phyloP scores from a whole-genome alignment of 2,329 filamentous ascomycete genomes.

The Phoma herbarum region DNA sequence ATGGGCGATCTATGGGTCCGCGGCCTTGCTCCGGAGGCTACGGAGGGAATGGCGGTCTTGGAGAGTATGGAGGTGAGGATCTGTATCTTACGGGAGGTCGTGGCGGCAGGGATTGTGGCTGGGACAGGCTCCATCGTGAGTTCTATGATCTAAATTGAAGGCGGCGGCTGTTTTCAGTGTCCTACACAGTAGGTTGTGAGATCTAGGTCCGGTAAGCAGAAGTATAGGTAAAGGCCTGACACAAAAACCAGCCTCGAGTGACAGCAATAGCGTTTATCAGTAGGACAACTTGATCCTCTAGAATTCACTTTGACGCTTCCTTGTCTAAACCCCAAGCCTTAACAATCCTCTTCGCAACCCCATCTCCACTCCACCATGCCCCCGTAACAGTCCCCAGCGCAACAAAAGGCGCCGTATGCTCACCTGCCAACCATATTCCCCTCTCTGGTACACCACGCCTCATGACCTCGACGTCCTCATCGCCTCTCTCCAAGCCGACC shows the following conservation, averaged over 20 bases:
- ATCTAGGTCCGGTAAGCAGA: too few species aligned
- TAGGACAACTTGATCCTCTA: neutral
- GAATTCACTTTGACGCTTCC: neutral
- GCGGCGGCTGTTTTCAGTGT: neutral
- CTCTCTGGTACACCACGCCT: slow-evolving; percentile 65
- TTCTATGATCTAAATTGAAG: too few species aligned
- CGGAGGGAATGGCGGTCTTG: neutral
- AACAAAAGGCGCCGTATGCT: slow-evolving; percentile 90
- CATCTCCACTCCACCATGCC: slow-evolving; percentile 90
- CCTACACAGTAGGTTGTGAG: neutral
- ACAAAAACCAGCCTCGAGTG: neutral
- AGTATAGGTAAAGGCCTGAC: too few species aligned
- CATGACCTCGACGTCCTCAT: slow-evolving; percentile 73
- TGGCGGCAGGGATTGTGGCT: too few species aligned
- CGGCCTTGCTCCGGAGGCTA: too few species aligned
- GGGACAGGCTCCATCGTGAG: too few species aligned
- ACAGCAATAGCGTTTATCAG: neutral
- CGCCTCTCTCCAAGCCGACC: slow-evolving; percentile 73
- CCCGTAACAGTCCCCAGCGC: slow-evolving; percentile 73
- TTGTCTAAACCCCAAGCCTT: slow-evolving; percentile 52
- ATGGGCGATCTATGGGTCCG: too few species aligned
- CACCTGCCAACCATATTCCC: slow-evolving; percentile 85
- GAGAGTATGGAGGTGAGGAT: neutral
- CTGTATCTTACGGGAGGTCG: too few species aligned
- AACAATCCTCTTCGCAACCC: slow-evolving; percentile 71